Evolutionary conservation across 768 basidiomycete species (phyloP), one percentile per base, ranked within the genome.

Genomic region (Epithele typhae): DNA sequence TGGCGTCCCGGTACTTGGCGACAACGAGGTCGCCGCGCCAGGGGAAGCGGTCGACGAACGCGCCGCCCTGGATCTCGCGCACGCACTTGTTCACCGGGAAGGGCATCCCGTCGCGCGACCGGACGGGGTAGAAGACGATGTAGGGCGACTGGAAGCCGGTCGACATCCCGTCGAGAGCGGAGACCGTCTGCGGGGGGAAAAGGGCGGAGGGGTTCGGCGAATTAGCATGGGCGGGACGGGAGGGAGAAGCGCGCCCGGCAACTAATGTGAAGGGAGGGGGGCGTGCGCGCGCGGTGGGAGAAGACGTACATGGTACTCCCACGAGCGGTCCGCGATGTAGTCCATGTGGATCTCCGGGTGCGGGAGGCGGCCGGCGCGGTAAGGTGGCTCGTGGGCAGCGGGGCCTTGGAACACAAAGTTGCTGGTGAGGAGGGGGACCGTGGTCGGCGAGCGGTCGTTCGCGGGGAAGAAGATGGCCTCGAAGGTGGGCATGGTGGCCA

Each of bases 291-390:
- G 56, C 52, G 87, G 87, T 68, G 84, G 78, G 62, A 79, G 86
- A 58, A 77, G 76, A 87, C 87, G 90, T 14, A 81, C 77, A 47
- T 80, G 75, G 15, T 78, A 66, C 25, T 81, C 82, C 49, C 78
- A 71, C 27, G n/a, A n/a, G 43, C 78, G 76, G 66, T 89, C 85
- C 59, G 84, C 86, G 56, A 91, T 81, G 65, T 83, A 86, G 65
- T 90, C 86, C 87, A 91, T 91, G 60, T 85, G 79, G 34, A 87
- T 77, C 63, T 90, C 87, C 10, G 88, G 88, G 63, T 91, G 88
- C 0, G 88, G 88, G 71, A 87, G 76, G 43, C 82, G 80, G 37
- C 79, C 67, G 25, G 74, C 73, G 23, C 72, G 64, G 45, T 68
- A 61, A 36, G 70, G 71, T 40, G 56, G 54, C 40, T 55, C 49